phyloP scores from a whole-genome alignment of 2,329 filamentous ascomycete genomes.

The Akanthomyces lecanii region DNA sequence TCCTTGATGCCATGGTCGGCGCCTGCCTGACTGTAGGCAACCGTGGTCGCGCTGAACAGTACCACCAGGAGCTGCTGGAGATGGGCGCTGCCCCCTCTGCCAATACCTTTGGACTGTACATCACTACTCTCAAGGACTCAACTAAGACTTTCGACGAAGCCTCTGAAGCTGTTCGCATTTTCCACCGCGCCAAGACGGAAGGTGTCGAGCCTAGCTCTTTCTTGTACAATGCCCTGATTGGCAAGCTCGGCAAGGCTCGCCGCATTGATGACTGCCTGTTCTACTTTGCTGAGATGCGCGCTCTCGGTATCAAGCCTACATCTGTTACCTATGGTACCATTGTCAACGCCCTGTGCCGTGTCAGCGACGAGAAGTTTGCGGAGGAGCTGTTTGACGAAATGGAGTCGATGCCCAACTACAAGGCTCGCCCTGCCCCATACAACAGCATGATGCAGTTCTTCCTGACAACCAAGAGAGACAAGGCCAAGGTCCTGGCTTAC shows the following conservation, averaged over 20 bases:
- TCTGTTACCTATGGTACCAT: constrained; percentile 98
- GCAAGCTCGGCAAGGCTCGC: constrained; percentile 95
- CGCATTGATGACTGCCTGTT: constrained; percentile 97
- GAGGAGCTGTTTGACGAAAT: constrained; percentile 99
- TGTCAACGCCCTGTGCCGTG: constrained; percentile 94
- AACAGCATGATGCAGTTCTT: constrained; percentile 99
- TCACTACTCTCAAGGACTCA: constrained; percentile 96
- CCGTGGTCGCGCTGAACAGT: constrained; percentile 75
- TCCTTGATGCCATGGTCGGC: constrained; percentile 93
- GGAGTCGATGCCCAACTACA: constrained; percentile 98
- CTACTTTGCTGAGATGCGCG: constrained; percentile 97
- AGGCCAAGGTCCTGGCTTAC: constrained; percentile 87
- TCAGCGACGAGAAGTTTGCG: constrained; percentile 95
- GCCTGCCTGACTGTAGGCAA: constrained; percentile 82
- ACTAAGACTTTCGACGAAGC: constrained; percentile 98
- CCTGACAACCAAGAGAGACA: constrained; percentile 94
- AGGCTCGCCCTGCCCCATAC: constrained; percentile 92
- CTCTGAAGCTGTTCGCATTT: constrained; percentile 94
- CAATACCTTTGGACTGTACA: constrained; percentile 97
- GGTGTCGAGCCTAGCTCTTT: constrained; percentile 95
- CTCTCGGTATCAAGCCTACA: constrained; percentile 85
- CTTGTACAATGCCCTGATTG: constrained; percentile 96
- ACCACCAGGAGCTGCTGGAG: constrained; percentile 84
- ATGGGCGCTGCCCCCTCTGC: constrained; percentile 91
- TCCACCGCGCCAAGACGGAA: constrained; percentile 87